phyloP scores from a whole-genome alignment of 352 stramenopile species.

The Pythium sukuiense region DNA sequence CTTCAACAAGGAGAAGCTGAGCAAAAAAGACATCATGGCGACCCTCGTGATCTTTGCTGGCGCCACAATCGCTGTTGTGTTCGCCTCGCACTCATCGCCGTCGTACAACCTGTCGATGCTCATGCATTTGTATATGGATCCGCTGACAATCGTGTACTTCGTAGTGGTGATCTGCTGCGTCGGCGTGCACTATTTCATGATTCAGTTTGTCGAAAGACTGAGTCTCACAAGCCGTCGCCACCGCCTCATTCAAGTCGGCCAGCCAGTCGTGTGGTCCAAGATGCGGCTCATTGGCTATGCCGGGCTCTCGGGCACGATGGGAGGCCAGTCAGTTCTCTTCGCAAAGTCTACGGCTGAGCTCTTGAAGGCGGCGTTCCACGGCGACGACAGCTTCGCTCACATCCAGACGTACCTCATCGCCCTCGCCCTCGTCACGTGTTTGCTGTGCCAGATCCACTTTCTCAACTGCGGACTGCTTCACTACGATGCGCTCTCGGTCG shows the following conservation, averaged over 20 bases:
- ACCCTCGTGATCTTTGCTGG: slow-evolving; percentile 85
- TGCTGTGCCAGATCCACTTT: slow-evolving; percentile 77
- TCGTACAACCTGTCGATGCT: slow-evolving; percentile 83
- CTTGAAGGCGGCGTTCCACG: slow-evolving; percentile 68
- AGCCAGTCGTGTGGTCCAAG: slow-evolving; percentile 57
- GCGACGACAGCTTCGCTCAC: slow-evolving; percentile 59
- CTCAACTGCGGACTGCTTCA: slow-evolving; percentile 74
- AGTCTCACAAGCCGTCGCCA: slow-evolving; percentile 72
- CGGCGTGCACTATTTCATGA: slow-evolving; percentile 54
- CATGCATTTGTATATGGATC: slow-evolving; percentile 73
- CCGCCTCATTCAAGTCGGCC: slow-evolving; percentile 74
- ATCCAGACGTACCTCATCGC: slow-evolving; percentile 67
- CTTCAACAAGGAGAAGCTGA: slow-evolving; percentile 89
- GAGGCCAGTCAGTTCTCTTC: slow-evolving; percentile 83
- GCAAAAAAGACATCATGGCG: slow-evolving; percentile 70
- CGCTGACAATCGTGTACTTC: slow-evolving; percentile 67
- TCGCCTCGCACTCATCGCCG: slow-evolving; percentile 80
- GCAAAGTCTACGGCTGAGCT: slow-evolving; percentile 83
- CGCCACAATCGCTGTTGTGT: slow-evolving; percentile 81
- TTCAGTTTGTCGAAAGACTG: slow-evolving; percentile 65
- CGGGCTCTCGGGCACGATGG: slow-evolving; percentile 62
- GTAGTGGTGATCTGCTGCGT: slow-evolving; percentile 57
- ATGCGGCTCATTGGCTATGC: slow-evolving; percentile 78
- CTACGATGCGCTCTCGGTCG: slow-evolving; percentile 82
- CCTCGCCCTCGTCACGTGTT: slow-evolving; percentile 55